phyloP scores from a whole-genome alignment of 208 protist genomes.

The Wallacemonas sp. region DNA sequence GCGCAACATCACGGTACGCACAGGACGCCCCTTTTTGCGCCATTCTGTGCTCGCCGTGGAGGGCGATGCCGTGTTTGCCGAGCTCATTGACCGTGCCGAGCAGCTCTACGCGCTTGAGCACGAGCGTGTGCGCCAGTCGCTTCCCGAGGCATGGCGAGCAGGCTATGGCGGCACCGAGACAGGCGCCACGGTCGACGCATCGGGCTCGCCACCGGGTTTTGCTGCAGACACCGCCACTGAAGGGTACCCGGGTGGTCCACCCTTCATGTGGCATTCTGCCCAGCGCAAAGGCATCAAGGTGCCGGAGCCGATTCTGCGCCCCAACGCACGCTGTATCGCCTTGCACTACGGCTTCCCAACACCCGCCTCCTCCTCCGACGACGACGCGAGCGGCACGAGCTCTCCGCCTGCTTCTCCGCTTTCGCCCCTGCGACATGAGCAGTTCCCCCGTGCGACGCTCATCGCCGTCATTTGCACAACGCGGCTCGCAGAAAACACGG shows the following conservation, averaged over 20 bases:
- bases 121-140: constrained; percentile 19
- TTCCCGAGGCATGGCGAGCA: not conserved
- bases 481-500: constrained; percentile 40
- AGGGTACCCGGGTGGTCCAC: constrained; percentile 1
- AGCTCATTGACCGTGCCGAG: constrained; percentile 55
- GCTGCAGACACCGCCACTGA: not conserved
- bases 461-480: constrained; percentile 69
- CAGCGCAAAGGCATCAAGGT: constrained; percentile 22
- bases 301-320: constrained; percentile 27
- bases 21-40: constrained; percentile 47
- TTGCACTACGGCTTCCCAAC: constrained; percentile 70
- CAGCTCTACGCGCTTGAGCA: constrained; percentile 33
- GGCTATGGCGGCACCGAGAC: not conserved
- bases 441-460: constrained; percentile 56
- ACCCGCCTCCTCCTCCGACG: not conserved
- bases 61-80: constrained; percentile 73
- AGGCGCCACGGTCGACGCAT: not conserved
- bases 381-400: not conserved
- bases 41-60: constrained; percentile 86
- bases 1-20: constrained; percentile 27
- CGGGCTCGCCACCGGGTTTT: not conserved
- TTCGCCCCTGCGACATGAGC: not conserved
- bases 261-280: constrained; percentile 19
- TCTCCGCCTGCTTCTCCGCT: not conserved
- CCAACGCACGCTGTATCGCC: constrained; percentile 82